Evolutionary conservation across 2,329 filamentous ascomycete species (phyloP).

Genomic region (Sporothrix protearum): DNA sequence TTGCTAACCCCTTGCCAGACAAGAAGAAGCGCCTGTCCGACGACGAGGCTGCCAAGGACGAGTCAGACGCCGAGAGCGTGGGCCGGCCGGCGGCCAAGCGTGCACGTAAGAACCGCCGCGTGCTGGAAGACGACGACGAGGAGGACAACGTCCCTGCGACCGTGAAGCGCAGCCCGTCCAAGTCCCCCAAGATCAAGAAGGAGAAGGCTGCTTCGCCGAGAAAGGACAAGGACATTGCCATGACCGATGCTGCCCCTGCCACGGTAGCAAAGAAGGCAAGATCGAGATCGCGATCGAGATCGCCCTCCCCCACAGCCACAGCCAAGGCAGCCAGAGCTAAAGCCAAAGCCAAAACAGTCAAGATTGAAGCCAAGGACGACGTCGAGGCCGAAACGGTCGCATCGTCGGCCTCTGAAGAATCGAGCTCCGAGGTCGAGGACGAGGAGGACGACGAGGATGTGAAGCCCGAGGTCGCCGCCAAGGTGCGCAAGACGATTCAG

Average conservation of each 20-base stretch:
- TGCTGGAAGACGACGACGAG: constrained; percentile 54
- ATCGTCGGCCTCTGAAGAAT: constrained; percentile 42
- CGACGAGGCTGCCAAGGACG: constrained; percentile 31
- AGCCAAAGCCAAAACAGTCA: constrained; percentile 29
- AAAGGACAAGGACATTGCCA: not conserved
- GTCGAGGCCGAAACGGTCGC: constrained; percentile 41
- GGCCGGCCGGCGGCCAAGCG: constrained; percentile 59
- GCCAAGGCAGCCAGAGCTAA: too few relatives aligned
- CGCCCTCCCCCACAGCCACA: not conserved
- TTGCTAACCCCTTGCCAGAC: not conserved
- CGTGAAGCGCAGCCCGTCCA: not conserved
- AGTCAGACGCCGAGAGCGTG: constrained; percentile 45
- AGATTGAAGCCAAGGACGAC: constrained; percentile 49
- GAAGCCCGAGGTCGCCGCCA: constrained; percentile 65
- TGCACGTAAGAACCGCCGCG: constrained; percentile 45
- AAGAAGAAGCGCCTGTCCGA: constrained; percentile 28
- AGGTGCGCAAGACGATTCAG: constrained; percentile 77
- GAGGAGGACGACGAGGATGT: constrained; percentile 49
- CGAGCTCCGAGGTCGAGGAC: constrained; percentile 31
- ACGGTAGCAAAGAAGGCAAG: constrained; percentile 38
- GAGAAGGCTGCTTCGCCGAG: not conserved
- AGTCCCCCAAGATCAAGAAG: not conserved
- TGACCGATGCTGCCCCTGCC: not conserved
- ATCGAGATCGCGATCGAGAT: constrained; percentile 31
- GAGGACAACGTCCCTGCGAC: not conserved